Conservation (phyloP, 352 stramenopile species). For the Aphanomyces astaci region DNA sequence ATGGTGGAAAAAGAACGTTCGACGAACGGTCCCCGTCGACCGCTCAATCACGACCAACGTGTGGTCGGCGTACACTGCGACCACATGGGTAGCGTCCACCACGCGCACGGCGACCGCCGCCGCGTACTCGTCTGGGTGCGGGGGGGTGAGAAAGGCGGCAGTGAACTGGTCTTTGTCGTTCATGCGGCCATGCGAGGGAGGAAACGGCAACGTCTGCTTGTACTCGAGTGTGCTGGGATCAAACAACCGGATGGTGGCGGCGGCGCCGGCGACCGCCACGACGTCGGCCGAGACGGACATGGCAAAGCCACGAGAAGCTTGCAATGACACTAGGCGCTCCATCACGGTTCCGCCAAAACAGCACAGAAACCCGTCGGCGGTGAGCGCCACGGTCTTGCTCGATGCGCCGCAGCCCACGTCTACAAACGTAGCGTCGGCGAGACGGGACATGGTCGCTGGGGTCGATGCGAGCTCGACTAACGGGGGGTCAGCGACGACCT, state of each 20-base stretch:
- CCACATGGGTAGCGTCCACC: constrained; percentile 49
- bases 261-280: constrained; percentile 55
- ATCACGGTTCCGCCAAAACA: constrained; percentile 64
- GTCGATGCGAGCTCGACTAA: constrained; percentile 53
- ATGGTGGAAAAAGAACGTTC: constrained; percentile 78
- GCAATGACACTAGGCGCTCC: constrained; percentile 63
- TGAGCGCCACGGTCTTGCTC: constrained; percentile 68
- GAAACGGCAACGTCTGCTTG: constrained; percentile 60
- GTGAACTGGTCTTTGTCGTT: constrained; percentile 25
- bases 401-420: constrained; percentile 55
- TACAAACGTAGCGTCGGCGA: constrained; percentile 58
- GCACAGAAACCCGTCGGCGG: constrained; percentile 61
- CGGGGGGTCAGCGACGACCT: constrained; percentile 33
- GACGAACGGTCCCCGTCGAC: constrained; percentile 44
- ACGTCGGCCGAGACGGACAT: constrained; percentile 72
- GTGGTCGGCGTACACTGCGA: constrained; percentile 67
- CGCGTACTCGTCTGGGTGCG: constrained; percentile 42
- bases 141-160: background rate
- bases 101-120: constrained; percentile 50
- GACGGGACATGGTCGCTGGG: constrained; percentile 48
- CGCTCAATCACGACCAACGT: constrained; percentile 76
- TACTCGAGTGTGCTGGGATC: constrained; percentile 68
- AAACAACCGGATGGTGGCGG: constrained; percentile 61
- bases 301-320: constrained; percentile 47
- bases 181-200: constrained; percentile 51